A percentile compares a stretch with the other conserved stretches of the same genome.
Evolutionary conservation across 306 rosid genomes (phyloP).

Genomic region (Cicer chorassanicum): DNA sequence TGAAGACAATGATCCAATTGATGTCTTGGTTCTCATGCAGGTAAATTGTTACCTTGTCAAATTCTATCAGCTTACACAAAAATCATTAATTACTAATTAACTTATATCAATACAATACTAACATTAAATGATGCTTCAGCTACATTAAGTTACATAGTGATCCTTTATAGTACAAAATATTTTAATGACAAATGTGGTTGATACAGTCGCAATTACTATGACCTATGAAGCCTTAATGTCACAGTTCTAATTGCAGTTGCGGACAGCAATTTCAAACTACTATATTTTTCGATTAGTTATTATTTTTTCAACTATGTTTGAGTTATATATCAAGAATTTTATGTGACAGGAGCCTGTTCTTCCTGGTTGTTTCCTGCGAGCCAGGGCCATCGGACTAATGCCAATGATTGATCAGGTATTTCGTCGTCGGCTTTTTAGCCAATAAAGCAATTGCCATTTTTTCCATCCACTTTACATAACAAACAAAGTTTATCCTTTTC

Average conservation of each 20-base stretch:
- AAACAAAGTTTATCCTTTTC: conserved; percentile 9
- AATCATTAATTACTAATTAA: background rate
- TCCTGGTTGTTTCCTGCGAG: conserved; percentile 96
- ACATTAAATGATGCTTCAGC: background rate
- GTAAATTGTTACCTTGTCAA: conserved; percentile 48
- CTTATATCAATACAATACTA: background rate
- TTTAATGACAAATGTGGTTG: background rate
- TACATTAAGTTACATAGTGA: background rate
- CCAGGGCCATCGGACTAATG: conserved; percentile 93
- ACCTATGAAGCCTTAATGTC: background rate
- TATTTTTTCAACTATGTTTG: conserved; percentile 14
- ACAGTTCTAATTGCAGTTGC: too few relatives aligned
- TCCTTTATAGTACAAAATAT: background rate
- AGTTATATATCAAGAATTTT: conserved; percentile 31
- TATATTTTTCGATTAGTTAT: background rate
- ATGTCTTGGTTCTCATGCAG: conserved; percentile 97
- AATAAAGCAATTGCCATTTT: background rate
- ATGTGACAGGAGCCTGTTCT: conserved; percentile 85
- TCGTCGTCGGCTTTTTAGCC: conserved; percentile 5
- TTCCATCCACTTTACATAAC: background rate
- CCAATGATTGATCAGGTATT: conserved; percentile 98
- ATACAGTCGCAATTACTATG: too few relatives aligned
- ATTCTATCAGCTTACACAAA: conserved; percentile 4
- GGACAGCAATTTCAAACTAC: background rate
- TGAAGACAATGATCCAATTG: conserved; percentile 96